These are phyloP conservation scores for Suillus sp. DNA, from an alignment of 768 basidiomycete species.

Conservation along the genomic window DNA sequence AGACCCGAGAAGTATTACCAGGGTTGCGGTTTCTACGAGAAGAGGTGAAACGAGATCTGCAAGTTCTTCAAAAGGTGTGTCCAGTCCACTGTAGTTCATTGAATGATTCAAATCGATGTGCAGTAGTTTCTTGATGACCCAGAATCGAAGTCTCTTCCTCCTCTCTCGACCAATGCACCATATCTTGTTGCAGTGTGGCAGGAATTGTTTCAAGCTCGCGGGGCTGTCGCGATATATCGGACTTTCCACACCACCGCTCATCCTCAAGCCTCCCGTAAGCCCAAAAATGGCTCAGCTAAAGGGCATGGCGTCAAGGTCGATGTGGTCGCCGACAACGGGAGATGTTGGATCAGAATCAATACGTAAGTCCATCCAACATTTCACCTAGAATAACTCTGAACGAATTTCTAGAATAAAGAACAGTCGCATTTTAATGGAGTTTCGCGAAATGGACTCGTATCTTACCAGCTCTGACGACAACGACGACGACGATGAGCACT, in stretches of 20 bases:
- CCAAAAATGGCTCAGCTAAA: slow-evolving; percentile 14
- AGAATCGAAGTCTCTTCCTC: slow-evolving; percentile 43
- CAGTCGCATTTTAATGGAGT: slow-evolving; percentile 73
- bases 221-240: slow-evolving; percentile 63
- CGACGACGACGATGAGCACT: slow-evolving; percentile 42
- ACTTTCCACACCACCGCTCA: slow-evolving; percentile 37
- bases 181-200: slow-evolving; percentile 84
- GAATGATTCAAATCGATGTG: slow-evolving; percentile 13
- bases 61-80: slow-evolving; percentile 42
- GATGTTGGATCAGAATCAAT: slow-evolving; percentile 82
- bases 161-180: slow-evolving; percentile 75
- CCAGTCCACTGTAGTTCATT: background rate
- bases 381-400: slow-evolving; percentile 9
- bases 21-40: slow-evolving; percentile 45
- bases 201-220: slow-evolving; percentile 63
- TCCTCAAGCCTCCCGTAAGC: background rate
- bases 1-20: slow-evolving; percentile 30
- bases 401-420: slow-evolving; percentile 67
- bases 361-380: slow-evolving; percentile 56
- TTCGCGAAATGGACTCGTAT: slow-evolving; percentile 84
- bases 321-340: slow-evolving; percentile 73
- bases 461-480: slow-evolving; percentile 55
- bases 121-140: slow-evolving; percentile 64
- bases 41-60: slow-evolving; percentile 46
- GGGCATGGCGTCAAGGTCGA: slow-evolving; percentile 69